Conservation (phyloP, 73 alveolate species). For the Effrenium voratum region DNA sequence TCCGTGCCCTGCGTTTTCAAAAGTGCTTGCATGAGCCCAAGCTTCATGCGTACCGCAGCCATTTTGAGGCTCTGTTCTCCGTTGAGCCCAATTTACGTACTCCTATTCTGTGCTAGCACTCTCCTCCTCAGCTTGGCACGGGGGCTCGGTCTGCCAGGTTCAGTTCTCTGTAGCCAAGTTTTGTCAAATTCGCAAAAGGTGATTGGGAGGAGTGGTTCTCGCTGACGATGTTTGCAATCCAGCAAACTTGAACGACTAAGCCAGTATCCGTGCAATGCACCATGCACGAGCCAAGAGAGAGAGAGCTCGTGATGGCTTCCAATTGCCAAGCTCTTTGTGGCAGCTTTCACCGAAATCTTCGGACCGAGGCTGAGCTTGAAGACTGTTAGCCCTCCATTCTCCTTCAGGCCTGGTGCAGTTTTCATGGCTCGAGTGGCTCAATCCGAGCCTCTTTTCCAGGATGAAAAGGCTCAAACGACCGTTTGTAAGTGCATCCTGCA, state of each 20-base stretch:
- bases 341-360: not conserved
- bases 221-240: no score
- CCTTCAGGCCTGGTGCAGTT: conserved; percentile 36
- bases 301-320: no score
- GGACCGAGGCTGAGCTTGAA: conserved; percentile 49
- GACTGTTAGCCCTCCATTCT: conserved; percentile 92
- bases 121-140: conserved; percentile 26
- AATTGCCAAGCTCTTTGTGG: not conserved
- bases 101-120: conserved; percentile 91
- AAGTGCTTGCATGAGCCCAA: no score
- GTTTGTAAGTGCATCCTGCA: no score
- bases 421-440: not conserved
- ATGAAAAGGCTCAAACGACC: no score
- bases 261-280: no score
- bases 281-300: no score
- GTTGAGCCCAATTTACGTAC: conserved; percentile 94
- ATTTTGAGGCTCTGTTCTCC: conserved; percentile 94
- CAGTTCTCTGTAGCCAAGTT: not conserved
- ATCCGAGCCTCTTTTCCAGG: not conserved
- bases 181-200: not conserved
- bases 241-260: no score
- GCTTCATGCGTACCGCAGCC: conserved; percentile 9
- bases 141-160: no score
- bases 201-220: not conserved
- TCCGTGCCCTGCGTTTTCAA: no score